Evolutionary conservation across 2,329 filamentous ascomycete species (phyloP).

Genomic region (Triangularia verruculosa): DNA sequence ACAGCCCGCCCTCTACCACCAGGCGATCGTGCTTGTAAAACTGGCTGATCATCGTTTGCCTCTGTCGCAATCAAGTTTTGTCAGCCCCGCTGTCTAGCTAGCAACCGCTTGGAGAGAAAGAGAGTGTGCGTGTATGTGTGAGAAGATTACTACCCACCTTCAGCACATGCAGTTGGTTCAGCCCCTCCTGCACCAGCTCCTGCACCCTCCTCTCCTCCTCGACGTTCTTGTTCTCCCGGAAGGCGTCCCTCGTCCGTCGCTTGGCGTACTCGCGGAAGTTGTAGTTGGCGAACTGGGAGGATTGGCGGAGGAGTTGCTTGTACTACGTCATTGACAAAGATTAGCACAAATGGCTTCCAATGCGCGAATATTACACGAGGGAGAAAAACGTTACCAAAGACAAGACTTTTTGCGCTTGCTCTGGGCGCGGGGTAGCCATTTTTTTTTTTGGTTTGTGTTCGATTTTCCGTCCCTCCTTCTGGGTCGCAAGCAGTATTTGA

Average conservation of each 20-base stretch:
- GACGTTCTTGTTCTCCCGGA: slow-evolving; percentile 73
- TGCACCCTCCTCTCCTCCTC: slow-evolving; percentile 75
- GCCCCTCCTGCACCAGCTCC: slow-evolving; percentile 82
- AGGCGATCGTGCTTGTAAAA: slow-evolving; percentile 91
- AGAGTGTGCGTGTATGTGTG: too few species aligned
- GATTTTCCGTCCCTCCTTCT: not conserved
- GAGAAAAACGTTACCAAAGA: too few species aligned
- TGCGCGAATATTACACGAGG: too few species aligned
- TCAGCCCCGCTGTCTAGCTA: too few species aligned
- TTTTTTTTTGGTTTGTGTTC: not conserved
- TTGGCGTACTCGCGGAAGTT: slow-evolving; percentile 98
- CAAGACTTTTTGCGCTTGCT: slow-evolving; percentile 55
- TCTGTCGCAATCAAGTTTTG: slow-evolving; percentile 51
- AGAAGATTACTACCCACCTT: too few species aligned
- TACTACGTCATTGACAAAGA: too few species aligned
- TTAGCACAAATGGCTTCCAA: too few species aligned
- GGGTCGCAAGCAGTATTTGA: not conserved
- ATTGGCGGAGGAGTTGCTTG: slow-evolving; percentile 83
- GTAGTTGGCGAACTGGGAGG: slow-evolving; percentile 84
- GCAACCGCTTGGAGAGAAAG: too few species aligned
- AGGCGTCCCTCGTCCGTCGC: slow-evolving; percentile 85
- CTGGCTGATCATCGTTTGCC: slow-evolving; percentile 91
- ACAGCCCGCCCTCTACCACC: slow-evolving; percentile 85
- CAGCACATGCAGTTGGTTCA: slow-evolving; percentile 82
- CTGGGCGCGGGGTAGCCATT: slow-evolving; percentile 41